A percentile compares a stretch with the other conserved stretches of the same genome.
Evolutionary conservation across 176 grass and related monocot species (phyloP).

Genomic region (Oryza australiensis): DNA sequence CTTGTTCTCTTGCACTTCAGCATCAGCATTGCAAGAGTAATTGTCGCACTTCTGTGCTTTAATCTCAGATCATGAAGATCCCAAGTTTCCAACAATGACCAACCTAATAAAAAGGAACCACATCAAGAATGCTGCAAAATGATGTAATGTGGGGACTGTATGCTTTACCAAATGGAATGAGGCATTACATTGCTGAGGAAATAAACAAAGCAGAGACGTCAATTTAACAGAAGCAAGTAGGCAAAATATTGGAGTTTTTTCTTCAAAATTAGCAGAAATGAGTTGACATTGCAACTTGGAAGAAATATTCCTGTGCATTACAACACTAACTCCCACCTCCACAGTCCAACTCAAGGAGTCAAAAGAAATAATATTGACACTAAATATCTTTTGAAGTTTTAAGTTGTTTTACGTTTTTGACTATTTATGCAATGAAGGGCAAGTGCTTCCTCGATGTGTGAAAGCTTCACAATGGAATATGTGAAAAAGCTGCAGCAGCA

Average conservation of each 20-base stretch:
- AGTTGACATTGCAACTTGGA: background rate
- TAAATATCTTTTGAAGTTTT: background rate
- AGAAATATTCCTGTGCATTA: background rate
- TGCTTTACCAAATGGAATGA: conserved; percentile 5
- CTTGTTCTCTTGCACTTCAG: background rate
- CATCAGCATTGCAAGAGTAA: background rate
- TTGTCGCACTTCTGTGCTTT: background rate
- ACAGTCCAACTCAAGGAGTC: background rate
- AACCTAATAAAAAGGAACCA: conserved; percentile 21
- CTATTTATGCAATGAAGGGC: background rate
- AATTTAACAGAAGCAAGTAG: background rate
- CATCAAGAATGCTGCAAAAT: conserved; percentile 19
- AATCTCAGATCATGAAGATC: background rate
- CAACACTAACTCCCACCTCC: background rate
- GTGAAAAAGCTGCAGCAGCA: background rate
- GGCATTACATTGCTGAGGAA: background rate
- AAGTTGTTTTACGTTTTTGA: background rate
- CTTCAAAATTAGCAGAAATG: background rate
- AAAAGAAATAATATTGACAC: background rate
- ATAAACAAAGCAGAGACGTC: background rate
- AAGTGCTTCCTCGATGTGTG: background rate
- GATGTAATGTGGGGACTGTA: background rate
- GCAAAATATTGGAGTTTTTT: background rate
- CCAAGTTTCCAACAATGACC: background rate
- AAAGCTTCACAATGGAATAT: background rate